Conservation (phyloP, 495 filamentous ascomycete species). For the Trichoderma reesei region DNA sequence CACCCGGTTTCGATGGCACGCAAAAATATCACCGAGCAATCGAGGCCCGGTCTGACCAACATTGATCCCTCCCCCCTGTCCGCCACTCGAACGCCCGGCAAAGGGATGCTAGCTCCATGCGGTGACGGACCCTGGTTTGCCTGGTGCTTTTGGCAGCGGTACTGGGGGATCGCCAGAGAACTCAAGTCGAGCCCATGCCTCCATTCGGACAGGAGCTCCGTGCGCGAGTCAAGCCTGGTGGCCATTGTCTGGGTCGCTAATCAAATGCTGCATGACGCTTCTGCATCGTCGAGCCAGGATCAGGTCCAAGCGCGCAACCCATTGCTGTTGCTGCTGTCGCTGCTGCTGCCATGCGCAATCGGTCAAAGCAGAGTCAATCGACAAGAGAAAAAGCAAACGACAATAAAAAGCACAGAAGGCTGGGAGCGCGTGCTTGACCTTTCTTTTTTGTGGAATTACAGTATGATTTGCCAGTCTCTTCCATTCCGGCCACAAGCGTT, state of each 20-base stretch:
- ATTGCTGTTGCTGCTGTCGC: not conserved
- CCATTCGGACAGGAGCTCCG: not conserved
- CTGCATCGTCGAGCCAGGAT: constrained; percentile 5
- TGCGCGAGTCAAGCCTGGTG: constrained; percentile 5
- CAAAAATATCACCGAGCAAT: constrained; percentile 3
- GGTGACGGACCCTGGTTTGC: constrained; percentile 2
- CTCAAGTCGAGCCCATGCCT: not conserved
- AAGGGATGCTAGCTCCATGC: not conserved
- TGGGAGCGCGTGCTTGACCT: no score
- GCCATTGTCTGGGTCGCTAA: constrained; percentile 1
- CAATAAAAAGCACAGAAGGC: not conserved
- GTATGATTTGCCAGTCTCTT: not conserved
- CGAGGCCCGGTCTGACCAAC: not conserved
- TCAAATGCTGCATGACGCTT: constrained; percentile 2
- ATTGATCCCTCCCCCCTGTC: not conserved
- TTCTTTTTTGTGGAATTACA: not conserved
- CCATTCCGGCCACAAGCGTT: not conserved
- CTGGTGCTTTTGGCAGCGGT: not conserved
- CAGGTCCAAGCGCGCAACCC: not conserved
- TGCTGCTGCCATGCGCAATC: not conserved
- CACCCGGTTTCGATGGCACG: not conserved
- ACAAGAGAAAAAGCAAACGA: not conserved
- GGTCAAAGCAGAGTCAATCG: not conserved
- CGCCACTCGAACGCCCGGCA: not conserved
- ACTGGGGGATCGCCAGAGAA: constrained; percentile 5